Evolutionary conservation across 768 basidiomycete species (phyloP).

Genomic region (Calocera viscosa): DNA sequence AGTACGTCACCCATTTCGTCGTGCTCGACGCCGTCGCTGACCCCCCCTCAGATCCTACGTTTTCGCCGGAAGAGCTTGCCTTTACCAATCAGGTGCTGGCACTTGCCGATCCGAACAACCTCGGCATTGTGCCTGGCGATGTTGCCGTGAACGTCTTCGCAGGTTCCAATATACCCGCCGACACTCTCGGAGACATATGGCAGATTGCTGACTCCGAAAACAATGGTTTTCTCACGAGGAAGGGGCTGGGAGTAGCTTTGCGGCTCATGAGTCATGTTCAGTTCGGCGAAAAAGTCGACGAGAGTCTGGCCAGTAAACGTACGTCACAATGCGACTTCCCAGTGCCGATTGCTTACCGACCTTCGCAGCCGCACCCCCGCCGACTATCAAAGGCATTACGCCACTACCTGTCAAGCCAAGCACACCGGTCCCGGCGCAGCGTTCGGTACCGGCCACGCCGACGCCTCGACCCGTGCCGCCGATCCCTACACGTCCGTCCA

Average conservation of each 20-base stretch:
- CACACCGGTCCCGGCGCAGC: slow-evolving; percentile 30
- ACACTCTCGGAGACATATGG: slow-evolving; percentile 87
- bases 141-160: slow-evolving; percentile 77
- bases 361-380: slow-evolving; percentile 62
- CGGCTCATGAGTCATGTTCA: slow-evolving; percentile 89
- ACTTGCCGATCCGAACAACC: slow-evolving; percentile 61
- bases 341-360: slow-evolving; percentile 4
- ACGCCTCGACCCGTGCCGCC: slow-evolving; percentile 22
- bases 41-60: neutral
- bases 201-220: slow-evolving; percentile 82
- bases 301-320: slow-evolving; percentile 60
- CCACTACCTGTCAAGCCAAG: slow-evolving; percentile 41
- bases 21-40: neutral
- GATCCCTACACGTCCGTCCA: slow-evolving; percentile 51
- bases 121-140: slow-evolving; percentile 79
- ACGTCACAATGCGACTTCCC: slow-evolving; percentile 23
- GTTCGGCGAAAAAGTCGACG: slow-evolving; percentile 57
- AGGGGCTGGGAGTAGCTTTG: slow-evolving; percentile 77
- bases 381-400: slow-evolving; percentile 61
- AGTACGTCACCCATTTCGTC: neutral
- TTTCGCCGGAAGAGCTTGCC: slow-evolving; percentile 35
- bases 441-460: neutral
- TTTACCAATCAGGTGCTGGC: slow-evolving; percentile 63
- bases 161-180: slow-evolving; percentile 66
- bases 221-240: slow-evolving; percentile 80